Base-by-base conservation (phyloP, 2,329 filamentous ascomycete species). In the Apiospora koreana region DNA sequence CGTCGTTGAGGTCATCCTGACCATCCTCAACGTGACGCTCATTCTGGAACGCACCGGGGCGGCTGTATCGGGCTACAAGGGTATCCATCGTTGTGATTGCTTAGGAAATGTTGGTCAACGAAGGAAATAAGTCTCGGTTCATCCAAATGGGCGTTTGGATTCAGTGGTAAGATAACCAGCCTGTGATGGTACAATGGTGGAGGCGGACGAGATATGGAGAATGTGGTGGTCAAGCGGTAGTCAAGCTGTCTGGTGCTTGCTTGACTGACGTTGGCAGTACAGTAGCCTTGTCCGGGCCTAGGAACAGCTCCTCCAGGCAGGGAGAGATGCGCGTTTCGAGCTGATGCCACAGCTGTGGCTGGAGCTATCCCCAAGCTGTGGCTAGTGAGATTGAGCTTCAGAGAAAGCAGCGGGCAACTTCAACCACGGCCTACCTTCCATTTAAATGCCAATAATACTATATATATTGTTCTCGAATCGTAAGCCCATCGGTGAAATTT, bases 1-100 rank as follows among this genome's bases (percentile, higher is more conserved):
- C 90, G 78, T 86, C 85, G 79, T 93, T 86, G 77, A 92, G 85
- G 78, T 95, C 92, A 81, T 93, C 88, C 79, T 94, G 88, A 76
- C 94, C 91, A 79, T 94, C 88, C 77, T 92, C 88, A 68, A 88
- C 86, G 79, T 91, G 90, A 77, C 89, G 88, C 83, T 97, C 93
- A 77, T 92, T 88, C 76, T 89, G 85, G 80, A 92, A 87, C 82
- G 90, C 90, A 72, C 91, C 87, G 78, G 94, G 91, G 77, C 92
- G 91, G 84, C 92, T 94, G 89, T 98, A 98, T 83, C 92, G 93
- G 76, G 95, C 91, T 77, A 99, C 94, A 81, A 99, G 91, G 77
- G 94, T 89, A 83, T 99, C 94, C 96, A 99, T 99, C 69, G 78
- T 80, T 78, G 38, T n/a, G 31, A 38, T 38, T 38, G 16, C 54